Evolutionary conservation across 2,329 filamentous ascomycete species (phyloP).

Genomic region (Trichocomaceae sp.): DNA sequence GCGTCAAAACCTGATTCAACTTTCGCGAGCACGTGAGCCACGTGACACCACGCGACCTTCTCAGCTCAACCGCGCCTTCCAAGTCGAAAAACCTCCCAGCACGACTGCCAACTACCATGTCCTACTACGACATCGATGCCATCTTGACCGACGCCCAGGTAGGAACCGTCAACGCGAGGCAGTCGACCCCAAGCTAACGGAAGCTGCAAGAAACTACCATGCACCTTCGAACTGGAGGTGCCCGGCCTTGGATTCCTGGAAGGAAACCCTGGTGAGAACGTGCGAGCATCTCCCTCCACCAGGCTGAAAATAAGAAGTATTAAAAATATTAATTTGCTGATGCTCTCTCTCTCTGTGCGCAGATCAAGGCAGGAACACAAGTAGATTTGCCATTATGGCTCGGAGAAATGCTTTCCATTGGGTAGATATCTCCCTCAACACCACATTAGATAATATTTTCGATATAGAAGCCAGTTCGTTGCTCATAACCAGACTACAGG

Average conservation of each 20-base stretch:
- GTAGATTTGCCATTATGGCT: constrained; percentile 89
- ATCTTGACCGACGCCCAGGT: constrained; percentile 43
- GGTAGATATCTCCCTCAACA: constrained; percentile 27
- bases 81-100: no score
- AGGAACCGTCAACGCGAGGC: constrained; percentile 5
- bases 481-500: constrained; percentile 19
- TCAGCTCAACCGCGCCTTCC: no score
- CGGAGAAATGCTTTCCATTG: constrained; percentile 69
- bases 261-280: constrained; percentile 63
- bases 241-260: constrained; percentile 84
- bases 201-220: constrained; percentile 72
- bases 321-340: no score
- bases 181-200: neutral
- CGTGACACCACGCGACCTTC: neutral
- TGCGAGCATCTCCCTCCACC: constrained; percentile 30
- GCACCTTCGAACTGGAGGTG: constrained; percentile 86
- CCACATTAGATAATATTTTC: neutral
- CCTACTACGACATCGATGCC: constrained; percentile 44
- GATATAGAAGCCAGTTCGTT: neutral
- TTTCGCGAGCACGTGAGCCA: no score
- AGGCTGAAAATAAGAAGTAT: no score
- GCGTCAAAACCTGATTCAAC: neutral
- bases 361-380: constrained; percentile 73
- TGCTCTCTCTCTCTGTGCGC: no score
- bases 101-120: constrained; percentile 30